Conservation (phyloP, 352 stramenopile genomes). For the Phytophthora fragariae region DNA sequence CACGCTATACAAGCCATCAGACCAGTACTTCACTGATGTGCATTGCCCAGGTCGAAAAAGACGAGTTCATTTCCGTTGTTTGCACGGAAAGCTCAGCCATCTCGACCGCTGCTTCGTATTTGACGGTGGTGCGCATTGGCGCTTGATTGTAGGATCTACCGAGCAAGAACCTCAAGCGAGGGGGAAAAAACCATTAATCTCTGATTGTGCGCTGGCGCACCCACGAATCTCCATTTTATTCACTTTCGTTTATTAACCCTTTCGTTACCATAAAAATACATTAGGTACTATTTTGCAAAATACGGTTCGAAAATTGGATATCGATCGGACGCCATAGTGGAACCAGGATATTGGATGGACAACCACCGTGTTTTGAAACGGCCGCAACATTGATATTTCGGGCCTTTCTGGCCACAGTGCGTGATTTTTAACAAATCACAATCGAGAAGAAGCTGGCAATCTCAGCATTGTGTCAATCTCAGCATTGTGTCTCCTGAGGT, state of each 20-base stretch:
- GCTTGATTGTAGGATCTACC: no score
- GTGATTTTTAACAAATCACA: not conserved
- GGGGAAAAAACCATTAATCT: no score
- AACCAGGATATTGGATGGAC: not conserved
- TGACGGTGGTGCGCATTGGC: constrained; percentile 1
- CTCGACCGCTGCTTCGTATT: not conserved
- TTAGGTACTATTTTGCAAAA: constrained; percentile 3
- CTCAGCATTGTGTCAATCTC: no score
- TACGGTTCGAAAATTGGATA: not conserved
- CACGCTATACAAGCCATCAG: not conserved
- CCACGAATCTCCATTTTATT: no score
- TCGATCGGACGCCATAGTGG: not conserved
- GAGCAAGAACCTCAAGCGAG: no score
- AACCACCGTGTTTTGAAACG: not conserved
- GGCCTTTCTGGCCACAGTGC: not conserved
- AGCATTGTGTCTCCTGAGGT: not conserved
- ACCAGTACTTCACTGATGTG: constrained; percentile 10
- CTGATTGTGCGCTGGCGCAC: no score
- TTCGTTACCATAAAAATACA: constrained; percentile 2
- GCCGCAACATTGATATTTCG: not conserved
- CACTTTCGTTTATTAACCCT: no score
- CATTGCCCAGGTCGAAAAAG: not conserved
- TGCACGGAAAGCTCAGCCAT: not conserved
- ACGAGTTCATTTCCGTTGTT: not conserved
- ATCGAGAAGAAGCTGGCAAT: not conserved